Conservation (phyloP, 805 yeast genomes). For the Kurtzmaniella cleridarum region DNA sequence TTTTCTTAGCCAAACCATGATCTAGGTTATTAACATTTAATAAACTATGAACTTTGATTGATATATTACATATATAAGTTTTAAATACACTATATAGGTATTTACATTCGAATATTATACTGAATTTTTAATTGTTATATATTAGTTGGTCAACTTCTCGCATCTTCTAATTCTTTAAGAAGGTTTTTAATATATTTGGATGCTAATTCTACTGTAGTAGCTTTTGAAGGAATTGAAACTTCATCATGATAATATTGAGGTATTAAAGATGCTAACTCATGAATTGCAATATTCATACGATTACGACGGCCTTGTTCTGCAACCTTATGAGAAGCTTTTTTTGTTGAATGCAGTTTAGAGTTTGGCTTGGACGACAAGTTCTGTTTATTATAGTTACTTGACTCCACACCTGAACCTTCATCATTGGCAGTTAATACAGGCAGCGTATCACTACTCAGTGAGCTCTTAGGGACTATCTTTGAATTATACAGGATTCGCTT, state of each 20-base stretch:
- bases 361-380: not conserved
- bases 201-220: conserved; percentile 92
- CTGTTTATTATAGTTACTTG: not conserved
- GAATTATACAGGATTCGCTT: conserved; percentile 7
- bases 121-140: no score
- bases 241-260: conserved; percentile 58
- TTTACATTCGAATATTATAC: no score
- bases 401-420: not conserved
- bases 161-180: conserved; percentile 20
- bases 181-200: conserved; percentile 53
- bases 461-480: conserved; percentile 4
- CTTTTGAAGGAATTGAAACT: conserved; percentile 73
- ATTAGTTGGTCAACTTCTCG: not conserved
- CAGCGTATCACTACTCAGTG: conserved; percentile 4
- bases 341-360: conserved; percentile 23
- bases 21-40: no score
- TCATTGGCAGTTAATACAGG: conserved; percentile 3
- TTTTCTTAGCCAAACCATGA: conserved; percentile 3
- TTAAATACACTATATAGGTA: no score
- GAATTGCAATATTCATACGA: conserved; percentile 82
- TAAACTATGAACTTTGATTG: no score
- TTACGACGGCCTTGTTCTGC: conserved; percentile 97
- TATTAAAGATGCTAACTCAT: conserved; percentile 62
- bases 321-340: conserved; percentile 74
- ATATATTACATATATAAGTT: no score